Evolutionary conservation across 2,329 filamentous ascomycete species (phyloP).

Genomic region (Clonostachys solani): DNA sequence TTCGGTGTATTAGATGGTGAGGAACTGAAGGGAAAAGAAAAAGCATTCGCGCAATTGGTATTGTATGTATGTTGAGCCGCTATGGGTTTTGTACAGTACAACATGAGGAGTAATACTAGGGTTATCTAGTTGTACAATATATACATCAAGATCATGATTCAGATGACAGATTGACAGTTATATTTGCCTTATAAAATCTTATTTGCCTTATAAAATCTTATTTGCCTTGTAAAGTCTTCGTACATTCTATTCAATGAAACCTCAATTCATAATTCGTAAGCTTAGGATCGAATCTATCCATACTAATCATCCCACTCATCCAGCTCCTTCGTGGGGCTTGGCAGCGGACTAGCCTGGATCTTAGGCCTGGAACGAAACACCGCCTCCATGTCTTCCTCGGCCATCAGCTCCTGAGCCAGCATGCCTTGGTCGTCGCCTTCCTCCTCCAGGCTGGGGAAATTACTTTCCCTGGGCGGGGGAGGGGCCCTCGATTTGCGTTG

Average conservation of each 20-base stretch:
- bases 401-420: conserved; percentile 66
- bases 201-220: too few relatives aligned
- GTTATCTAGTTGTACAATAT: not conserved
- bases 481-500: conserved; percentile 36
- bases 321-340: conserved; percentile 35
- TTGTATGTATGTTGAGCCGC: not conserved
- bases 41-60: not conserved
- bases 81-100: not conserved
- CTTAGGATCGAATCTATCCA: too few relatives aligned
- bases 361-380: conserved; percentile 83
- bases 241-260: too few relatives aligned
- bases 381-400: conserved; percentile 70
- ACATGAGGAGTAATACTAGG: not conserved
- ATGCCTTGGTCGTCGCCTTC: conserved; percentile 39
- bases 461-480: conserved; percentile 31
- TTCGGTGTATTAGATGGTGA: not conserved
- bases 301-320: not conserved
- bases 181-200: too few relatives aligned
- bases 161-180: too few relatives aligned
- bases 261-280: too few relatives aligned
- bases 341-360: conserved; percentile 70
- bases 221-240: too few relatives aligned
- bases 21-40: conserved; percentile 2
- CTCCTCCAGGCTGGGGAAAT: conserved; percentile 45
- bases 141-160: not conserved